Evolutionary conservation across 2,329 filamentous ascomycete genomes (phyloP), one percentile per base, ranked within the genome.

Genomic region (Colletotrichum higginsianum): DNA sequence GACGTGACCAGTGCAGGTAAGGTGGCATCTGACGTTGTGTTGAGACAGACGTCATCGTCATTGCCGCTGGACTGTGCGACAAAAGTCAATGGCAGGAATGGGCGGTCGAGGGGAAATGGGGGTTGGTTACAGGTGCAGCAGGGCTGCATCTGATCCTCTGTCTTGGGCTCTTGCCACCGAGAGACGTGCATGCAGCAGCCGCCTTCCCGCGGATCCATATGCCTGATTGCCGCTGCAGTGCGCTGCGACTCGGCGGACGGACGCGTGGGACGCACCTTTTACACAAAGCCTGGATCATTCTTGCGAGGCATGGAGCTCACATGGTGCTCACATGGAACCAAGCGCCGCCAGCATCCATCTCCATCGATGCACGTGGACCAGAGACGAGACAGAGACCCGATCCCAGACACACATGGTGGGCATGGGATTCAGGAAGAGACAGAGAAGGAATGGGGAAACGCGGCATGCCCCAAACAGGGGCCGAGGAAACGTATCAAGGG

Each of bases 371-470:
- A 35, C 30, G 30, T 35, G 30, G 8, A 9, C 30, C 30, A 35
- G 30, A 35, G 30, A 35, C 30, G n/a, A 18, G 38, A 58, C 55
- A 15, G 58, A 26, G 40, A 50, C 16, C 4, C 16, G 26, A 68
- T 55, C 46, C 46, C 46, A 53, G 40, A 63, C 65, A 63, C 68
- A 72, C 65, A 66, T 68, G 65, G 65, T 64, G 8, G 30, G 30
- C 8, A 42, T n/a, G 46, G 38, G 7, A 16, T 40, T 55, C 46
- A 44, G 53, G 52, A 60, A 60, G 44, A 62, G 52, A 42, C 46
- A 61, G 42, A 46, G 18, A 35, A 23, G 35, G 46, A 35, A 23
- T 21, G 50, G 2, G 30, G 30, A 35, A 35, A 35, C 30, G 8
- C 30, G 30, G 30, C 30, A 35, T 35, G 30, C 30, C 40, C 47